These are phyloP conservation scores for Thielaviopsis euricoi DNA, from an alignment of 2,329 filamentous ascomycete genomes.

Conservation along the genomic window DNA sequence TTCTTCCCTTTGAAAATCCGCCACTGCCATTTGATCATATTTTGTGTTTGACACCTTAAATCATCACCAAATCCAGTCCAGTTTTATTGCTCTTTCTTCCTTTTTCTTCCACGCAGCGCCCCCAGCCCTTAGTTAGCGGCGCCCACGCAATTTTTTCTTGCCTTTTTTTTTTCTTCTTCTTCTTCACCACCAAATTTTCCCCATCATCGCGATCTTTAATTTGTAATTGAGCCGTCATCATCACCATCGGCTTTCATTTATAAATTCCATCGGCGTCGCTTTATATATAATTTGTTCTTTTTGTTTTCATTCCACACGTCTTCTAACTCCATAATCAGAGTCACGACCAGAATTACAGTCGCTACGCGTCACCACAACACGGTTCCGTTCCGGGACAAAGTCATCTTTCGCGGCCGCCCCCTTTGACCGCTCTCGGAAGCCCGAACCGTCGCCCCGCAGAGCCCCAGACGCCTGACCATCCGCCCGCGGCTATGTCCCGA, in stretches of 20 bases:
- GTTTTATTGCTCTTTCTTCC: conserved; percentile 14
- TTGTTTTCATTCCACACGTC: conserved; percentile 2
- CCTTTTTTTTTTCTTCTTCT: not conserved
- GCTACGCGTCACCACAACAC: conserved; percentile 31
- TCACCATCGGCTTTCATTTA: not conserved
- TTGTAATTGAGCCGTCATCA: not conserved
- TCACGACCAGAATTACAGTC: conserved; percentile 21
- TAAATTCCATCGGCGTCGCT: not conserved
- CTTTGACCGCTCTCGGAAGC: conserved; percentile 10
- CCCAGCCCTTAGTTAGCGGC: not conserved
- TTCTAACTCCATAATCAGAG: not conserved
- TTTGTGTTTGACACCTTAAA: conserved; percentile 5
- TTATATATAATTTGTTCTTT: not conserved
- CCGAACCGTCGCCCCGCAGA: not conserved
- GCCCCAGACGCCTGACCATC: conserved; percentile 21
- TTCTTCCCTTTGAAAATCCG: not conserved
- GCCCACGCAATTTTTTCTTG: not conserved
- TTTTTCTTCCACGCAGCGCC: not conserved
- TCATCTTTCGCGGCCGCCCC: conserved; percentile 25
- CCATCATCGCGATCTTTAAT: not conserved
- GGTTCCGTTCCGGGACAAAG: conserved; percentile 31
- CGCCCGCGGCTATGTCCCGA: conserved; percentile 26
- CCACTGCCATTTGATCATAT: conserved; percentile 5
- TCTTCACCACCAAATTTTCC: not conserved
- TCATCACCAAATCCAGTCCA: conserved; percentile 9